Conservation (phyloP, 345 rosid genomes). For the Aethionema arabicum region DNA sequence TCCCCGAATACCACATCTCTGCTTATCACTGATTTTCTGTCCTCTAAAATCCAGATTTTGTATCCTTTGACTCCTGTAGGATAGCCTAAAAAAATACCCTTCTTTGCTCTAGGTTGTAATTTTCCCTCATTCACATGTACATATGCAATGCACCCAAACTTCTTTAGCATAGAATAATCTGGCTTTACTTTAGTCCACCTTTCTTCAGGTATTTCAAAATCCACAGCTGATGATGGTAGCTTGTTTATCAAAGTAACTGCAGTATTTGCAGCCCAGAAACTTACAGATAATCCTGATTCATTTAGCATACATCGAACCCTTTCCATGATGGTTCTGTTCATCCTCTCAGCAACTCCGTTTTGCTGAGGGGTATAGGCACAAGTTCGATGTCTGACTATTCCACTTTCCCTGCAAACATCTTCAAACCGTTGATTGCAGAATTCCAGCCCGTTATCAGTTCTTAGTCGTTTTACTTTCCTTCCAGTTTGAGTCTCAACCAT, state of each 20-base stretch:
- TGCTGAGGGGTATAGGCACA: background rate
- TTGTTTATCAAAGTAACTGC: background rate
- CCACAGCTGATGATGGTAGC: background rate
- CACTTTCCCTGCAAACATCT: background rate
- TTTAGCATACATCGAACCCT: background rate
- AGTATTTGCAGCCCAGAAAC: constrained; percentile 1
- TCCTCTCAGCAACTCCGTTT: background rate
- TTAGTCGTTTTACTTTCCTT: background rate
- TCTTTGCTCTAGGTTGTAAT: background rate
- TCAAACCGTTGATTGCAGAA: background rate
- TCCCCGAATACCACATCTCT: background rate
- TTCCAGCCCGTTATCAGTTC: background rate
- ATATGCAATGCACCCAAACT: background rate
- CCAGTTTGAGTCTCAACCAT: background rate
- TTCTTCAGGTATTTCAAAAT: background rate
- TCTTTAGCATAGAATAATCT: background rate
- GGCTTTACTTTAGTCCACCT: background rate
- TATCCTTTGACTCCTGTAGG: background rate
- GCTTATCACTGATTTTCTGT: background rate
- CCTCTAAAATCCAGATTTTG: background rate
- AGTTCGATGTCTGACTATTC: background rate
- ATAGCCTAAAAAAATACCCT: background rate
- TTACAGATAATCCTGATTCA: background rate
- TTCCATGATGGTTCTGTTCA: background rate
- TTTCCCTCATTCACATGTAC: background rate